Percentiles rank a stretch among this genome's conserved stretches.
Conservation (phyloP, 2,329 filamentous ascomycete species). For the Madurella mycetomatis region DNA sequence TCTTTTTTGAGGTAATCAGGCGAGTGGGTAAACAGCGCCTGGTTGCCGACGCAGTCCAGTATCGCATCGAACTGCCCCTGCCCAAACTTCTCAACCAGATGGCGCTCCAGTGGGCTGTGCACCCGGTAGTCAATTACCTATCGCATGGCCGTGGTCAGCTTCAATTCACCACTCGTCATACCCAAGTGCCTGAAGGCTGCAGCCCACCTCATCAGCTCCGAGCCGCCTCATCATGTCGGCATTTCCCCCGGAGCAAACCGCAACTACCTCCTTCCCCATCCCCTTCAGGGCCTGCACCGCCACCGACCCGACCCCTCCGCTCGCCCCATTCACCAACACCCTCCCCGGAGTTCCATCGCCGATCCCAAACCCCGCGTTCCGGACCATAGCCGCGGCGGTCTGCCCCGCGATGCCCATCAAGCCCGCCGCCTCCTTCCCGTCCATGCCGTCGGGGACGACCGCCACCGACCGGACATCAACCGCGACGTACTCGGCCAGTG, state of each 20-base stretch:
- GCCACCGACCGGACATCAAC: slow-evolving; percentile 31
- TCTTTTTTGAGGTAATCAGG: slow-evolving; percentile 36
- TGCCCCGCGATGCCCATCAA: slow-evolving; percentile 36
- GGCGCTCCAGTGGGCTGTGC: slow-evolving; percentile 33
- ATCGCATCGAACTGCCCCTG: slow-evolving; percentile 36
- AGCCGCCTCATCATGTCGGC: slow-evolving; percentile 41
- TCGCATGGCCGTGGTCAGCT: neutral
- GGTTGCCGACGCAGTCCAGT: slow-evolving; percentile 47
- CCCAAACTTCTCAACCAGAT: slow-evolving; percentile 33
- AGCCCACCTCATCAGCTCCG: slow-evolving; percentile 45
- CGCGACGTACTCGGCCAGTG: slow-evolving; percentile 33
- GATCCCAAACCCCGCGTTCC: slow-evolving; percentile 13
- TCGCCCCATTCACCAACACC: slow-evolving; percentile 48
- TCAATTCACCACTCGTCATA: neutral
- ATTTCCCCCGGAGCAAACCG: slow-evolving; percentile 44
- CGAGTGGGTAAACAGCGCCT: slow-evolving; percentile 41
- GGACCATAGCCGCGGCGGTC: slow-evolving; percentile 30
- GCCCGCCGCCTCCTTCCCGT: slow-evolving; percentile 26
- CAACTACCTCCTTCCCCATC: slow-evolving; percentile 40
- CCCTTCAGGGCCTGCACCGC: slow-evolving; percentile 44
- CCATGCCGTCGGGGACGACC: slow-evolving; percentile 24
- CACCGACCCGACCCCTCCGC: slow-evolving; percentile 46
- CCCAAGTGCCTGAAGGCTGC: neutral
- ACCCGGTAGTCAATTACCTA: slow-evolving; percentile 41
- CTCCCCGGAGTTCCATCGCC: slow-evolving; percentile 32